A percentile compares a stretch with the other conserved stretches of the same genome.
Evolutionary conservation across 495 filamentous ascomycete genomes (phyloP).

Genomic region (Coniosporium apollinis): DNA sequence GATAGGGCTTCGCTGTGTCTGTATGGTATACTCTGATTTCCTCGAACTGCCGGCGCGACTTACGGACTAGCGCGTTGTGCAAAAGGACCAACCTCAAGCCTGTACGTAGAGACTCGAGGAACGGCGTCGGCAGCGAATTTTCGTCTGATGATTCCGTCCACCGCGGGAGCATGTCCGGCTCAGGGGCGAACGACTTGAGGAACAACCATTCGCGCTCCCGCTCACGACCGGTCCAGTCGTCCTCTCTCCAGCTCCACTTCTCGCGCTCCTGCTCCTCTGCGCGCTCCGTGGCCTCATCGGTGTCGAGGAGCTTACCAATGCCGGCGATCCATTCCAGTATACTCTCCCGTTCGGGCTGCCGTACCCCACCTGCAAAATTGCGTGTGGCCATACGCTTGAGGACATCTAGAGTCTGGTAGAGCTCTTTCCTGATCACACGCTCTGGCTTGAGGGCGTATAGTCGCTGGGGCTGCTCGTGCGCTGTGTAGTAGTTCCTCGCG

Average conservation of each 20-base stretch:
- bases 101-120: conserved; percentile 56
- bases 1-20: conserved; percentile 86
- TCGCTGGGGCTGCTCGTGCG: conserved; percentile 64
- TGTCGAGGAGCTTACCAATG: conserved; percentile 54
- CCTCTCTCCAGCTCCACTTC: conserved; percentile 64
- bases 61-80: conserved; percentile 74
- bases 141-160: conserved; percentile 40
- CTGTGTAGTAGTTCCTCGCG: conserved; percentile 86
- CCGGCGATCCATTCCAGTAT: conserved; percentile 62
- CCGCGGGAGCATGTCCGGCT: conserved; percentile 40
- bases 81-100: conserved; percentile 68
- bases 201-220: conserved; percentile 57
- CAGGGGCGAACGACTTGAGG: conserved; percentile 51
- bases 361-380: conserved; percentile 73
- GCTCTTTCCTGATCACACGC: conserved; percentile 59
- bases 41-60: conserved; percentile 77
- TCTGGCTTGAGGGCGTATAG: conserved; percentile 76
- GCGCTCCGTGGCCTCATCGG: conserved; percentile 60
- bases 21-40: conserved; percentile 76
- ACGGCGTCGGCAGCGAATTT: conserved; percentile 46
- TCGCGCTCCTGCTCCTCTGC: conserved; percentile 51
- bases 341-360: conserved; percentile 49
- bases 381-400: conserved; percentile 79
- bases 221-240: conserved; percentile 66
- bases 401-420: conserved; percentile 73